These are phyloP conservation scores for Chamaecyparis obtusa DNA, from an alignment of 75 land plant genomes.

Conservation along the genomic window DNA sequence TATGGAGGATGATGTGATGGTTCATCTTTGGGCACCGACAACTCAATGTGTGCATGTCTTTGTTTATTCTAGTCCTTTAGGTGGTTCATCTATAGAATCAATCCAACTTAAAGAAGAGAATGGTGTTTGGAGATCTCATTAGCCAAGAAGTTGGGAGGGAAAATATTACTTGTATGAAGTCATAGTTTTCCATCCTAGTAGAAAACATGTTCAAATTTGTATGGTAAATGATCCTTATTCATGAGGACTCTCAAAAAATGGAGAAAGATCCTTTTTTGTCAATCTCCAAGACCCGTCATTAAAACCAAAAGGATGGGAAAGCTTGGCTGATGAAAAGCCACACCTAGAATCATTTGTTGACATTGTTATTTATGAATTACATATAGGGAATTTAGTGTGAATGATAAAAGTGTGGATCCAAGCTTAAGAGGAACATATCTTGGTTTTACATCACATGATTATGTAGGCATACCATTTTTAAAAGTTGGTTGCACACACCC, in stretches of 20 bases:
- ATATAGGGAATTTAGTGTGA: slow-evolving; percentile 83
- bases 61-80: slow-evolving; percentile 54
- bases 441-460: slow-evolving; percentile 81
- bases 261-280: slow-evolving; percentile 67
- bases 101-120: slow-evolving; percentile 62
- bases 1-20: slow-evolving; percentile 43
- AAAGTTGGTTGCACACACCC: no score
- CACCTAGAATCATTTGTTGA: slow-evolving; percentile 64
- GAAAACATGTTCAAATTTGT: slow-evolving; percentile 59
- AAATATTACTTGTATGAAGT: slow-evolving; percentile 86
- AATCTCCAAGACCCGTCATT: slow-evolving; percentile 52
- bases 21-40: slow-evolving; percentile 94
- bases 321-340: slow-evolving; percentile 74
- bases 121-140: slow-evolving; percentile 73
- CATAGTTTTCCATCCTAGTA: slow-evolving; percentile 72
- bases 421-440: slow-evolving; percentile 72
- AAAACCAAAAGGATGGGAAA: slow-evolving; percentile 80
- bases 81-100: slow-evolving; percentile 47
- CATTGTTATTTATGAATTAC: slow-evolving; percentile 88
- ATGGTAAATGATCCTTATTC: slow-evolving; percentile 93
- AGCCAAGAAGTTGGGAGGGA: slow-evolving; percentile 83
- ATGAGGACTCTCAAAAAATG: slow-evolving; percentile 87
- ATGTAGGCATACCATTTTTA: no score
- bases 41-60: slow-evolving; percentile 66
- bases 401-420: slow-evolving; percentile 64